Conservation (phyloP, 139 green algal genomes). For the Picochlorum sp. region DNA sequence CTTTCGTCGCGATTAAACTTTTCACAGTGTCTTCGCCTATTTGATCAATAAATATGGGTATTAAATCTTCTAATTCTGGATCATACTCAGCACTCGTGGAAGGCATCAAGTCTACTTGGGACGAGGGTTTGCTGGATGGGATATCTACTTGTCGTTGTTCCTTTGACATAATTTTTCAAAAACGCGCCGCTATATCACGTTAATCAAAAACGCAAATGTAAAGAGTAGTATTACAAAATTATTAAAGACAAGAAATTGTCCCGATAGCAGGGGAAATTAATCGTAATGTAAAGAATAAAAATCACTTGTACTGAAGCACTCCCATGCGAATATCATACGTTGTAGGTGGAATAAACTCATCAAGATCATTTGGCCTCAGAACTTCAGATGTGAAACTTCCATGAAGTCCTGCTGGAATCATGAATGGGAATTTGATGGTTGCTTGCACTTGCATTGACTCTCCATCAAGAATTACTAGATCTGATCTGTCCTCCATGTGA, state of each 20-base stretch:
- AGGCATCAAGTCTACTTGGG: too few relatives aligned
- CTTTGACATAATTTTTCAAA: too few relatives aligned
- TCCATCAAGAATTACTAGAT: constrained; percentile 35
- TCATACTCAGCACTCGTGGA: too few relatives aligned
- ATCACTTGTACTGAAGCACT: not conserved
- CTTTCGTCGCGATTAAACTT: not conserved
- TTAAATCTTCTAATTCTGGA: not conserved
- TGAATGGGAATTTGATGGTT: constrained; percentile 17
- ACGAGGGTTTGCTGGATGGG: too few relatives aligned
- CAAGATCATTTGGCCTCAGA: not conserved
- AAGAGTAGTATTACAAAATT: too few relatives aligned
- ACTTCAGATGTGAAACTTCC: constrained; percentile 10
- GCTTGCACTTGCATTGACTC: constrained; percentile 8
- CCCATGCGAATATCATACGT: constrained; percentile 12
- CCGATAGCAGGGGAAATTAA: too few relatives aligned
- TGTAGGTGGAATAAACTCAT: too few relatives aligned
- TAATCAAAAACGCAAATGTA: too few relatives aligned
- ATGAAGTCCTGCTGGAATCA: constrained; percentile 20
- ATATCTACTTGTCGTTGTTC: too few relatives aligned
- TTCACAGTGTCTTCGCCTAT: not conserved
- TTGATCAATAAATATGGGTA: not conserved
- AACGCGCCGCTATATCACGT: too few relatives aligned
- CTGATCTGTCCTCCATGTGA: not conserved
- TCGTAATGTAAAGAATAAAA: too few relatives aligned
- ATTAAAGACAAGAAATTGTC: too few relatives aligned